Evolutionary conservation across 805 yeast species (phyloP).

Genomic region (Saccharomycopsis sp.): DNA sequence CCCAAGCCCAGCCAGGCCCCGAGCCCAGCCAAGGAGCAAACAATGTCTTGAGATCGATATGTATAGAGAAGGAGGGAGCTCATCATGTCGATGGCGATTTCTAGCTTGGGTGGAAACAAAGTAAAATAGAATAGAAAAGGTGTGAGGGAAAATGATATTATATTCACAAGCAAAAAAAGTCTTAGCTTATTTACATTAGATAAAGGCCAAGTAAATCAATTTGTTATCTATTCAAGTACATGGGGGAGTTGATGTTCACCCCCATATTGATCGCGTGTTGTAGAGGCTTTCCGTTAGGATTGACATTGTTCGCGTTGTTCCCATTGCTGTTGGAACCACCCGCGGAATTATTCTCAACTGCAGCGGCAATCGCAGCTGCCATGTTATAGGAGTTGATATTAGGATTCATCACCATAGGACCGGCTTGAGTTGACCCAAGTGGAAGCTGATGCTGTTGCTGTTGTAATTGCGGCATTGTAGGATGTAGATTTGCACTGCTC

Average conservation of each 20-base stretch:
- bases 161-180: neutral
- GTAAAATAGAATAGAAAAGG: no score
- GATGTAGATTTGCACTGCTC: no score
- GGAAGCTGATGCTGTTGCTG: no score
- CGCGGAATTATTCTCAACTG: neutral
- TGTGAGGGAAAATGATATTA: no score
- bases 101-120: no score
- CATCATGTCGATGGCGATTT: no score
- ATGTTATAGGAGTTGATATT: neutral
- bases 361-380: conserved; percentile 5
- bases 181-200: no score
- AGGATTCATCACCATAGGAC: no score
- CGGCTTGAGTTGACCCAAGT: no score
- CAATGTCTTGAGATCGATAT: neutral
- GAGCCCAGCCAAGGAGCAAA: neutral
- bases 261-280: conserved; percentile 17
- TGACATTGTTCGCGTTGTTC: neutral
- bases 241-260: conserved; percentile 15
- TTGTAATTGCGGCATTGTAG: no score
- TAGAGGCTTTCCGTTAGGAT: conserved; percentile 13
- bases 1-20: neutral
- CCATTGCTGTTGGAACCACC: conserved; percentile 3
- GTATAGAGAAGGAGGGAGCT: neutral
- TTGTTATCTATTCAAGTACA: conserved; percentile 17
- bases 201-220: neutral